phyloP scores from a whole-genome alignment of 2,329 filamentous ascomycete genomes.

The Fusarium vanettenii region DNA sequence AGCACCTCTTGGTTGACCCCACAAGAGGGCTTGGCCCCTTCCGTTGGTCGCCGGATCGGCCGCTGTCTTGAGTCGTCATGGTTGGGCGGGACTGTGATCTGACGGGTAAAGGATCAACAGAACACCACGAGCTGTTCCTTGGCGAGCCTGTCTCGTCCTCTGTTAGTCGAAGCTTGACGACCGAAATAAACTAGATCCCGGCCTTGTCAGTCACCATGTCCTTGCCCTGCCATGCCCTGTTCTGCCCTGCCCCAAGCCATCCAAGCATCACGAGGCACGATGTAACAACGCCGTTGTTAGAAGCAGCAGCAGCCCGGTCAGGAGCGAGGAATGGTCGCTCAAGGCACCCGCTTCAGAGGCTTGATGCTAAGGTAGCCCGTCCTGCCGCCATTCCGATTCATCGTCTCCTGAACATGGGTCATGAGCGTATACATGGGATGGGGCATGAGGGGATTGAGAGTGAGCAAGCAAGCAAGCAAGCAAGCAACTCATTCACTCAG shows the following conservation, averaged over 20 bases:
- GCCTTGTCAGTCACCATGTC: constrained; percentile 6
- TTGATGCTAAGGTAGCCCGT: constrained; percentile 9
- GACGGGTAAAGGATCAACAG: constrained; percentile 3
- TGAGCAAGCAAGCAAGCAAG: background rate
- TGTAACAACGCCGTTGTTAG: constrained; percentile 5
- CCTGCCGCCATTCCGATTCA: constrained; percentile 12
- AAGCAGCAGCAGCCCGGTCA: background rate
- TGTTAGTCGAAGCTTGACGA: constrained; percentile 13
- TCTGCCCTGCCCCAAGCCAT: background rate
- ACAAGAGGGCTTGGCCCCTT: constrained; percentile 1
- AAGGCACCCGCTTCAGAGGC: background rate
- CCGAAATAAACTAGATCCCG: constrained; percentile 22
- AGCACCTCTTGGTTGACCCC: background rate
- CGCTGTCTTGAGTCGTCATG: constrained; percentile 1
- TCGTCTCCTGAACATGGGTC: constrained; percentile 13
- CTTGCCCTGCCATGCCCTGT: background rate
- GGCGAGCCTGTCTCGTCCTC: background rate
- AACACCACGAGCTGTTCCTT: background rate
- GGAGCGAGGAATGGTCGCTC: constrained; percentile 3
- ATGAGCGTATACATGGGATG: background rate
- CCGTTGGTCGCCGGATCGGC: constrained; percentile 1
- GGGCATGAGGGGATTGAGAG: background rate
- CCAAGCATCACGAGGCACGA: background rate
- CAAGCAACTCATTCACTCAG: background rate
- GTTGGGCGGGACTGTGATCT: background rate